Percentiles rank a stretch among this genome's conserved stretches.
Evolutionary conservation across 78 protist genomes (phyloP).

Genomic region (Guillardia theta): DNA sequence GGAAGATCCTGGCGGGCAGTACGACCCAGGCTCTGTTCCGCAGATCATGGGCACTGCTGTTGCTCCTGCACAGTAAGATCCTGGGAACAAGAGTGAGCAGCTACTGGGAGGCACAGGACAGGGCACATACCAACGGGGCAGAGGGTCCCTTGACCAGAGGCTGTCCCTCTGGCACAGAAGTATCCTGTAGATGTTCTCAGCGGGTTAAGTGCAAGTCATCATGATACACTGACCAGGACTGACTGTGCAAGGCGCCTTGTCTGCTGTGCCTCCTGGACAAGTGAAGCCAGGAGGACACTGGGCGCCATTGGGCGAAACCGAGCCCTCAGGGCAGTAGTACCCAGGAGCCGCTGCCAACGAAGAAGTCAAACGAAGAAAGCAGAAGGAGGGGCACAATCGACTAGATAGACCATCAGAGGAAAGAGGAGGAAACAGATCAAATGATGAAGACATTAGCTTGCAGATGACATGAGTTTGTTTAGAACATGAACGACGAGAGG

Average conservation of each 20-base stretch:
- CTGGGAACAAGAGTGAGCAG: not conserved
- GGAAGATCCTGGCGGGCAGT: not conserved
- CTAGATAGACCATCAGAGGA: not conserved
- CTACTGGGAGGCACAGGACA: not conserved
- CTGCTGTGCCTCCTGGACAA: not conserved
- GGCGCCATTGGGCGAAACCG: not conserved
- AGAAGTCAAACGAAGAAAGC: too few species aligned
- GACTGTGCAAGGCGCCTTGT: not conserved
- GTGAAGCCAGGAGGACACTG: not conserved
- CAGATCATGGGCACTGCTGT: not conserved
- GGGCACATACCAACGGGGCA: not conserved
- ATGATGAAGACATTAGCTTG: constrained; percentile 3
- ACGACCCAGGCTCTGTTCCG: not conserved
- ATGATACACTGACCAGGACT: not conserved
- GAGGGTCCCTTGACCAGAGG: not conserved
- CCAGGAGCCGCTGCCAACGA: not conserved
- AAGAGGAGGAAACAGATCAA: not conserved
- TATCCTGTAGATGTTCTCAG: not conserved
- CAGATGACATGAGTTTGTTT: too few species aligned
- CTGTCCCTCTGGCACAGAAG: not conserved
- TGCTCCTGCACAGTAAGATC: not conserved
- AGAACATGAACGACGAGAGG: too few species aligned
- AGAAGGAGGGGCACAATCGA: not conserved
- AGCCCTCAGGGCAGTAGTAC: not conserved
- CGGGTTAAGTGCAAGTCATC: not conserved